These are phyloP conservation scores for Geosmithia putterillii DNA, from an alignment of 2,329 filamentous ascomycete species.

Conservation along the genomic window DNA sequence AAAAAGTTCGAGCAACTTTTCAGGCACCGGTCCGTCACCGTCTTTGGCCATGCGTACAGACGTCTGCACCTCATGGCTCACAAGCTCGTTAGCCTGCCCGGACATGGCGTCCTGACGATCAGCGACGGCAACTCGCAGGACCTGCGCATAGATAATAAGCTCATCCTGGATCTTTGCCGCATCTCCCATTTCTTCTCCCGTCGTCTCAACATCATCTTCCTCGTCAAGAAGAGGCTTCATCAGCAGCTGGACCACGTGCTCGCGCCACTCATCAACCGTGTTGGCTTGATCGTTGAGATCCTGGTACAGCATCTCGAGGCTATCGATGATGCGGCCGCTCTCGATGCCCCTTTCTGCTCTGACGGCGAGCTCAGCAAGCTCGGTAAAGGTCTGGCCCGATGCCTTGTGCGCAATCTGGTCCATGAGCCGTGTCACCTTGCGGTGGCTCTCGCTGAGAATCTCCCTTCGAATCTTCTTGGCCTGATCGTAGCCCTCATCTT, in stretches of 20 bases:
- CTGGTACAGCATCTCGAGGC: slow-evolving; percentile 50
- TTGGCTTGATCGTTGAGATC: slow-evolving; percentile 61
- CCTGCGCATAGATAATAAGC: slow-evolving; percentile 75
- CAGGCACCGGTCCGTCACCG: slow-evolving; percentile 59
- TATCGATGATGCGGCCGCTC: slow-evolving; percentile 51
- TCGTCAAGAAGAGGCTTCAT: slow-evolving; percentile 70
- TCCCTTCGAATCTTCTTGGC: slow-evolving; percentile 71
- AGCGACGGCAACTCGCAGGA: slow-evolving; percentile 60
- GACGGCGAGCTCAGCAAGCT: slow-evolving; percentile 46
- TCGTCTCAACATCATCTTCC: slow-evolving; percentile 59
- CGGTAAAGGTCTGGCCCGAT: slow-evolving; percentile 40
- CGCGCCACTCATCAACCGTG: slow-evolving; percentile 62
- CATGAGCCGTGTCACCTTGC: slow-evolving; percentile 40
- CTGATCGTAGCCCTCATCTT: slow-evolving; percentile 60
- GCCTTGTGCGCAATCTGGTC: slow-evolving; percentile 41
- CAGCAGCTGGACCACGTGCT: slow-evolving; percentile 59
- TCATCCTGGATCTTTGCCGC: slow-evolving; percentile 83
- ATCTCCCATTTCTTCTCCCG: slow-evolving; percentile 81
- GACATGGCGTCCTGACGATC: slow-evolving; percentile 69
- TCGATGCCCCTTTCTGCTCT: slow-evolving; percentile 56
- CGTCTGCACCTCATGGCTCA: slow-evolving; percentile 57
- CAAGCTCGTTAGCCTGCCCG: slow-evolving; percentile 63
- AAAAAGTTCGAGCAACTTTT: slow-evolving; percentile 42
- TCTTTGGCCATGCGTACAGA: slow-evolving; percentile 48
- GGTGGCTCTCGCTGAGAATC: slow-evolving; percentile 47